Conservation (phyloP, 805 yeast genomes). For the Kuraishia floccosa region DNA sequence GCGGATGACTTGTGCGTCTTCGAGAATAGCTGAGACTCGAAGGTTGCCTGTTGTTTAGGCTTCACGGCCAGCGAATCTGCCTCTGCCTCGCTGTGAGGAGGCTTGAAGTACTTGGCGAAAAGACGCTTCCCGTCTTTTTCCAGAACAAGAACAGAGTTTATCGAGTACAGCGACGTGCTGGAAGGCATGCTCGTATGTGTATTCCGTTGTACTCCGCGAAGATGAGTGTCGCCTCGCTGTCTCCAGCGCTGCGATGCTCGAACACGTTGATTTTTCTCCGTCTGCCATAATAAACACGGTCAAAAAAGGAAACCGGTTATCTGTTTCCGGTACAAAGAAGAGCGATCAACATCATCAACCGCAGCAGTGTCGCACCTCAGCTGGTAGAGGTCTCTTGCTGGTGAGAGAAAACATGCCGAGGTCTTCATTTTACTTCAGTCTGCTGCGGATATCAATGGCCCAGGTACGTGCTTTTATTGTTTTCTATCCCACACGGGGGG, state of each 20-base stretch:
- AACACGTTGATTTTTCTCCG: no score
- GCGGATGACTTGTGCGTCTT: slow-evolving; percentile 76
- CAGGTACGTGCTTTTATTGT: slow-evolving; percentile 20
- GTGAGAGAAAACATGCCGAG: no score
- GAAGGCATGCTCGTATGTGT: background rate
- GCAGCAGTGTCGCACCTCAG: no score
- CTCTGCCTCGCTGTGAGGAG: slow-evolving; percentile 37
- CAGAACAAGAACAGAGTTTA: slow-evolving; percentile 69
- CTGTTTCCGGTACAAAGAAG: no score
- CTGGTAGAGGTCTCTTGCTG: no score
- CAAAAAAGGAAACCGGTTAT: no score
- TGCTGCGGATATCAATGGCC: slow-evolving; percentile 36
- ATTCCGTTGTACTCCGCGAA: background rate
- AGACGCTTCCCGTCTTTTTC: slow-evolving; percentile 75
- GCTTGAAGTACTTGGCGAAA: slow-evolving; percentile 73
- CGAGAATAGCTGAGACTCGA: slow-evolving; percentile 59
- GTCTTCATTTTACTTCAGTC: slow-evolving; percentile 31
- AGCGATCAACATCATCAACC: no score
- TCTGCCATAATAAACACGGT: no score
- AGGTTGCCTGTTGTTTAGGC: slow-evolving; percentile 54
- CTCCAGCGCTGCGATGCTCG: no score
- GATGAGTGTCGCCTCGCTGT: no score
- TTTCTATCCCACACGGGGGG: background rate
- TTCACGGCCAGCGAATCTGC: slow-evolving; percentile 16
- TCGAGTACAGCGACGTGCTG: slow-evolving; percentile 56